Conservation (phyloP, 2,329 filamentous ascomycete genomes). For the Xylariaceae sp. region DNA sequence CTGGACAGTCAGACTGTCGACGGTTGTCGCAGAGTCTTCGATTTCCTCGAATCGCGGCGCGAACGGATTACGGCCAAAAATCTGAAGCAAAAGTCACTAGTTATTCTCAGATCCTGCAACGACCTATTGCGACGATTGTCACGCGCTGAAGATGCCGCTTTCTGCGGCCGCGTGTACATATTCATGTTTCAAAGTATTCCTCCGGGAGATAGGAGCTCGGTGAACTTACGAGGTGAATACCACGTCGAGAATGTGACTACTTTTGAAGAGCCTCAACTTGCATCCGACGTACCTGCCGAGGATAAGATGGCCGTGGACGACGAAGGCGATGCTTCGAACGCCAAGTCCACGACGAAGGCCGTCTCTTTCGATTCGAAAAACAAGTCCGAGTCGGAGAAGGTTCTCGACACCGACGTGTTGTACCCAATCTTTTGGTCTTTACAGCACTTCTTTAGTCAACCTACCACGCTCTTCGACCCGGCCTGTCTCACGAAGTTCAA, state of each 20-base stretch:
- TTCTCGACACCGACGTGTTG: conserved; percentile 62
- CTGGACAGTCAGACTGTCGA: conserved; percentile 93
- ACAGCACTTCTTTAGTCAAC: conserved; percentile 87
- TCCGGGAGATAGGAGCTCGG: conserved; percentile 91
- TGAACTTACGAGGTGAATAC: conserved; percentile 93
- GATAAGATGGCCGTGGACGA: conserved; percentile 65
- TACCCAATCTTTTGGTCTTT: conserved; percentile 94
- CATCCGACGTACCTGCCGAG: conserved; percentile 31
- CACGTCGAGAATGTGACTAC: conserved; percentile 91
- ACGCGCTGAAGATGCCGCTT: conserved; percentile 93
- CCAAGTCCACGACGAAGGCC: conserved; percentile 37
- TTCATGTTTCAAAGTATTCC: conserved; percentile 98
- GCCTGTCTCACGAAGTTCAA: conserved; percentile 76
- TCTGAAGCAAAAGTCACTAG: conserved; percentile 76
- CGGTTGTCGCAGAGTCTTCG: conserved; percentile 85
- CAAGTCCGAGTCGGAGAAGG: conserved; percentile 39
- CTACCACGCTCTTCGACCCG: conserved; percentile 71
- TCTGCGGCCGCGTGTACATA: conserved; percentile 95
- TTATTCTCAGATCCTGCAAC: conserved; percentile 91
- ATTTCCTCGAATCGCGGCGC: conserved; percentile 88
- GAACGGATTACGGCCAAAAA: conserved; percentile 79
- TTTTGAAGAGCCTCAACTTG: conserved; percentile 57
- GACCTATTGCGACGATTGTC: conserved; percentile 89
- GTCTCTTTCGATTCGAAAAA: conserved; percentile 43
- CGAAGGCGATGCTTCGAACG: conserved; percentile 35